Base-by-base conservation (phyloP, 1,284 basidiomycete genomes). In the Cystobasidium pallidum region DNA sequence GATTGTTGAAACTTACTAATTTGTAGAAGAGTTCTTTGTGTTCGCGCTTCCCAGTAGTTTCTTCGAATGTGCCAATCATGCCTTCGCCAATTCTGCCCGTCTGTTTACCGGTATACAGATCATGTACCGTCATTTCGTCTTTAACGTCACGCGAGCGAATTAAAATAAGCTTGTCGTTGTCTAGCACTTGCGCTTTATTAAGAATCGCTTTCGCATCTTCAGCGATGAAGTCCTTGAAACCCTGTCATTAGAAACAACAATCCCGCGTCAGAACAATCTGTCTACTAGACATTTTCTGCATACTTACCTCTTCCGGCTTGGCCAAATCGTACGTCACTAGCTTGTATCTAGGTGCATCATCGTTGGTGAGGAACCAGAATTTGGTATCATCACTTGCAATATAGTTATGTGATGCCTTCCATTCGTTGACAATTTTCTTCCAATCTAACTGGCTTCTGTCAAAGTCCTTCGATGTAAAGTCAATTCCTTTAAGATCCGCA, bases 141-240 rank as follows among this genome's bases (percentile, higher is more conserved):
- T 89, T 90, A 78, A 91, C 91, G 77, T 93, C 89, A 72, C 87
- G 85, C 77, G 89, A 89, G 83, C 91, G 91, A 58, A 86, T 82
- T 17, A 90, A 79, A 10, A 86, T 85, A 57, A 92, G 84, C 66
- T 86, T 84, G 79, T 89, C 85, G 21, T 85, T 79, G 72, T 86
- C 85, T 26, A 91, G 82, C 26, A 86, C 82, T 34, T 79, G 78
- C 26, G 86, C 83, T 52, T 84, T 83, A 41, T 84, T 83, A 7
- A 93, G 82, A 24, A 89, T 88, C 49, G 88, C 85, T 66, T 86
- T 83, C 19, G 78, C 75, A 78, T 88, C 85, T 80, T 93, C 90
- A 0, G 89, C 85, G 43, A 94, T 87, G 72, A 91, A 82, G 66
- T 90, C 89, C 64, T 82, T 81, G 78, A 86, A 84, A 39, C 78